A percentile compares a stretch with the other conserved stretches of the same genome.
Conservation (phyloP, 306 rosid genomes). For the Morella rubra region DNA sequence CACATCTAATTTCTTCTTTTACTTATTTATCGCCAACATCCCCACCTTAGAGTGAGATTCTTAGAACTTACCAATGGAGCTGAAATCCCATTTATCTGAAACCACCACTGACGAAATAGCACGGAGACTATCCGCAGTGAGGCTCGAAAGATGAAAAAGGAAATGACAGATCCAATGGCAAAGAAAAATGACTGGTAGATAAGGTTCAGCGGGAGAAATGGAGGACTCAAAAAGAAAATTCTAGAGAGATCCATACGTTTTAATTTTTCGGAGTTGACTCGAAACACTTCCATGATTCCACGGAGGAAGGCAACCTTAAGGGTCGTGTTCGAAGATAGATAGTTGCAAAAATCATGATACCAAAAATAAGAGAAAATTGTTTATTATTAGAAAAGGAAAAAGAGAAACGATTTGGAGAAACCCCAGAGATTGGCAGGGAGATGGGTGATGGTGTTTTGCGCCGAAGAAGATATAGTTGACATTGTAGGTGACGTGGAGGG, state of each 20-base stretch:
- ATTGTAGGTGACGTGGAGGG: no score
- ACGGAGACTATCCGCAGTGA: constrained; percentile 11
- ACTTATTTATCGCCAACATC: no score
- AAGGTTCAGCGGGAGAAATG: constrained; percentile 25
- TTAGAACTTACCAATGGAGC: no score
- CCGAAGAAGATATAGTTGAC: no score
- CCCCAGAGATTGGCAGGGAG: neutral
- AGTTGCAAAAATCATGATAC: no score
- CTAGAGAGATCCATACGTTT: constrained; percentile 41
- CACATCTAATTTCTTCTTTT: no score
- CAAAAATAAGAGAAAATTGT: neutral
- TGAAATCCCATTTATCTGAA: no score
- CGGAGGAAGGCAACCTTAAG: constrained; percentile 90
- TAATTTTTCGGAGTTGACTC: constrained; percentile 81
- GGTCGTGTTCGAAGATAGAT: constrained; percentile 47
- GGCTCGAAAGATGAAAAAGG: constrained; percentile 14
- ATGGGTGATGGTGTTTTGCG: neutral
- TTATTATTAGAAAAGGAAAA: no score
- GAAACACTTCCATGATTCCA: constrained; percentile 64
- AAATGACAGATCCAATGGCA: constrained; percentile 27
- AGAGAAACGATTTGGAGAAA: neutral
- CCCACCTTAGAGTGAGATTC: no score
- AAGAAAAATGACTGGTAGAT: constrained; percentile 35
- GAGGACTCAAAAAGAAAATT: constrained; percentile 79
- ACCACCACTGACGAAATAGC: no score